Percentiles rank a stretch among this genome's conserved stretches.
phyloP scores from a whole-genome alignment of 768 basidiomycete genomes.

The Lepiota subincarnata region DNA sequence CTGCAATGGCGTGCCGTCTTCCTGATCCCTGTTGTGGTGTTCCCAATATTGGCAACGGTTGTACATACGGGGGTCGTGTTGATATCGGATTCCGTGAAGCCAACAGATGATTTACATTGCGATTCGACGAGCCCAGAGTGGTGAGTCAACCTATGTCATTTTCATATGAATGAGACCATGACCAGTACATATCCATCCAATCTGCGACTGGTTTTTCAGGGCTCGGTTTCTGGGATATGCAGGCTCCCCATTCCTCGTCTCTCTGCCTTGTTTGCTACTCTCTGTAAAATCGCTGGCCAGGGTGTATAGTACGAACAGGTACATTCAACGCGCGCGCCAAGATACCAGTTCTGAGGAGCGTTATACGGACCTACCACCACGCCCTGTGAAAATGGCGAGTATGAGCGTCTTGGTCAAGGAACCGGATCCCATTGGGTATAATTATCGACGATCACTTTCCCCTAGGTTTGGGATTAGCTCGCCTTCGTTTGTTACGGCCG shows the following conservation, averaged over 20 bases:
- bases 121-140: slow-evolving; percentile 56
- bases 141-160: slow-evolving; percentile 29
- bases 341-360: slow-evolving; percentile 5
- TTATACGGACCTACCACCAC: slow-evolving; percentile 1
- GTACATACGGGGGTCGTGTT: slow-evolving; percentile 41
- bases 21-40: slow-evolving; percentile 38
- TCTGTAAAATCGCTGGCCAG: slow-evolving; percentile 40
- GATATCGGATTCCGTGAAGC: slow-evolving; percentile 39
- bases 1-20: slow-evolving; percentile 47
- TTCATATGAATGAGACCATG: no score
- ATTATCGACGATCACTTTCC: background rate
- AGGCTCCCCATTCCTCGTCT: slow-evolving; percentile 47
- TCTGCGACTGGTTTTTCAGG: slow-evolving; percentile 32
- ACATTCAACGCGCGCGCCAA: slow-evolving; percentile 32
- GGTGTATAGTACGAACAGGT: slow-evolving; percentile 30
- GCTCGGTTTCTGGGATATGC: slow-evolving; percentile 62
- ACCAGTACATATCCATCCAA: no score
- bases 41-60: slow-evolving; percentile 43
- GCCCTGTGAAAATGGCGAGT: slow-evolving; percentile 1
- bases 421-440: background rate
- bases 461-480: background rate
- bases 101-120: slow-evolving; percentile 52
- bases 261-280: slow-evolving; percentile 48
- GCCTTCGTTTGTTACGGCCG: slow-evolving; percentile 7
- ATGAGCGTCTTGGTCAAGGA: slow-evolving; percentile 2